Conservation (phyloP, 192 early-diverging fungal genomes). For the Backusella psychrophila region DNA sequence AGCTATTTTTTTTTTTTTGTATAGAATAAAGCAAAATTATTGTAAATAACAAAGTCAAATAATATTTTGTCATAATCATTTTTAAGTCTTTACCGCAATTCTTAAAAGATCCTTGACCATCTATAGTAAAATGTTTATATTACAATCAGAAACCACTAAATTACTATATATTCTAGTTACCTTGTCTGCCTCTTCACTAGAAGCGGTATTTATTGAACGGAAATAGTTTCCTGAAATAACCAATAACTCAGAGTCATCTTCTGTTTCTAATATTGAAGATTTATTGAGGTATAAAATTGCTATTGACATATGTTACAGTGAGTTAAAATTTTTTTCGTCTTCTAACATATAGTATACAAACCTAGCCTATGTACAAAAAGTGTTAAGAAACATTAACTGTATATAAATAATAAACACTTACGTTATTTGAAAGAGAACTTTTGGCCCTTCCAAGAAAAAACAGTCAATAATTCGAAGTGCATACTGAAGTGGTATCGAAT, state of each 20-base stretch:
- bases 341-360: background rate
- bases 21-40: background rate
- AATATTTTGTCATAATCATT: background rate
- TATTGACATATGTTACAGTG: background rate
- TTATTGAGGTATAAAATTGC: slow-evolving; percentile 94
- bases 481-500: slow-evolving; percentile 90
- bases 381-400: background rate
- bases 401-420: slow-evolving; percentile 28
- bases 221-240: slow-evolving; percentile 89
- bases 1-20: slow-evolving; percentile 41
- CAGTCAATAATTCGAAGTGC: slow-evolving; percentile 92
- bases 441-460: slow-evolving; percentile 97
- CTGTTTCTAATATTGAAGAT: slow-evolving; percentile 56
- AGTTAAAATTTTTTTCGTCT: background rate
- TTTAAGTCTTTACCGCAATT: slow-evolving; percentile 46
- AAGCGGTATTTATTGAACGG: slow-evolving; percentile 66
- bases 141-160: background rate
- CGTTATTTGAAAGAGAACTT: slow-evolving; percentile 90
- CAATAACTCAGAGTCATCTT: slow-evolving; percentile 78
- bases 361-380: background rate
- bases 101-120: slow-evolving; percentile 89
- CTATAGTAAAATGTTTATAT: slow-evolving; percentile 4
- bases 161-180: background rate
- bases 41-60: background rate
- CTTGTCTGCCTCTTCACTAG: background rate